phyloP scores from a whole-genome alignment of 768 basidiomycete species.

The Tylopilus balloui region DNA sequence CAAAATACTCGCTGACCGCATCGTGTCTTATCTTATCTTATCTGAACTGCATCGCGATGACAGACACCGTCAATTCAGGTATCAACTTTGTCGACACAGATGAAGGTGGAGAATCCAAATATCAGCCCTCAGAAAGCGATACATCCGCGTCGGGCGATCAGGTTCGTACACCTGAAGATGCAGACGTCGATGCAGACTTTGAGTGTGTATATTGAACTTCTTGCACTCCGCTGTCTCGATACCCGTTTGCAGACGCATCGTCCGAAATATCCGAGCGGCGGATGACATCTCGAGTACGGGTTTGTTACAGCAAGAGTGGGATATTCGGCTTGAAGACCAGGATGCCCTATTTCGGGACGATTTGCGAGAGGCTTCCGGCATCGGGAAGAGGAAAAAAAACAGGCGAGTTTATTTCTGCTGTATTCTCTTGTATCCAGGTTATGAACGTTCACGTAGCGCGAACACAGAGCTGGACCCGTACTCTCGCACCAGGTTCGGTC shows the following conservation, averaged over 20 bases:
- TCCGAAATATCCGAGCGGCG: slow-evolving; percentile 2
- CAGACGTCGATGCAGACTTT: slow-evolving; percentile 20
- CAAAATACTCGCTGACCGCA: too few relatives aligned
- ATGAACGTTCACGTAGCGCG: slow-evolving; percentile 4
- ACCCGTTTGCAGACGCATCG: slow-evolving; percentile 4
- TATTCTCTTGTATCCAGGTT: neutral
- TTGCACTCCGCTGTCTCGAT: too few relatives aligned
- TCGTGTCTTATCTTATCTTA: too few relatives aligned
- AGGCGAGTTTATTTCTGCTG: slow-evolving; percentile 29
- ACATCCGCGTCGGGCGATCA: slow-evolving; percentile 2
- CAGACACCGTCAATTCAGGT: slow-evolving; percentile 4
- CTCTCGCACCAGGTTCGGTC: slow-evolving; percentile 18
- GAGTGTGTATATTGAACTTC: slow-evolving; percentile 10
- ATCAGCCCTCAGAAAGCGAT: slow-evolving; percentile 10
- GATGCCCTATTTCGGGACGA: slow-evolving; percentile 72
- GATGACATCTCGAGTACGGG: slow-evolving; percentile 15
- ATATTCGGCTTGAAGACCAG: slow-evolving; percentile 42
- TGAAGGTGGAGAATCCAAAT: slow-evolving; percentile 6
- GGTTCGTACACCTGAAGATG: neutral
- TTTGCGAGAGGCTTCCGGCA: slow-evolving; percentile 57
- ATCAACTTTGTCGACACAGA: slow-evolving; percentile 7
- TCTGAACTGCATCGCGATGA: too few relatives aligned
- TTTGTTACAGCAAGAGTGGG: slow-evolving; percentile 9
- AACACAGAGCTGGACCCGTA: slow-evolving; percentile 11
- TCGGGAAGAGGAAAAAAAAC: slow-evolving; percentile 50